phyloP scores from a whole-genome alignment of 352 stramenopile genomes.

The Globisporangium cylindrosporum region DNA sequence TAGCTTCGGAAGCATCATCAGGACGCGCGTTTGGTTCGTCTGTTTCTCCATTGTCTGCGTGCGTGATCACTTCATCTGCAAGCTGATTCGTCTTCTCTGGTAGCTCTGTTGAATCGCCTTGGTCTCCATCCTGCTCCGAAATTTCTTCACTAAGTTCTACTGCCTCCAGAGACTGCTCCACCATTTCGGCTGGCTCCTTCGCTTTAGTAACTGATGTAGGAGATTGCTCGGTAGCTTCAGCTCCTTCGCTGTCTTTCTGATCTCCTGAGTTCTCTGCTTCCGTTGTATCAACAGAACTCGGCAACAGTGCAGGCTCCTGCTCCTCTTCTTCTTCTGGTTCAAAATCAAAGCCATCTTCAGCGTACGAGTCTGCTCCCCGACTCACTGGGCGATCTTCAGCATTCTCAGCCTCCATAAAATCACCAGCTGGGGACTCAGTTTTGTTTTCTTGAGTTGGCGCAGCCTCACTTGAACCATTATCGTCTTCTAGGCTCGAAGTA shows the following conservation, averaged over 20 bases:
- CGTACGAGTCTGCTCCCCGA: constrained; percentile 15
- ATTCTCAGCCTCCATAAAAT: background rate
- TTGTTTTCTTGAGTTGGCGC: background rate
- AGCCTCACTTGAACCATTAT: background rate
- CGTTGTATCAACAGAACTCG: background rate
- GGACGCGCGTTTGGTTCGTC: background rate
- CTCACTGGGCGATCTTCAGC: constrained; percentile 10
- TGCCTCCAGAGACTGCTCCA: background rate
- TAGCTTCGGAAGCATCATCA: background rate
- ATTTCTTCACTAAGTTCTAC: background rate
- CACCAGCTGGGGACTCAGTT: background rate
- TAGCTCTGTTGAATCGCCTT: background rate
- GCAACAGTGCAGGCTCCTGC: background rate
- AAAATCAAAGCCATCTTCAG: constrained; percentile 16
- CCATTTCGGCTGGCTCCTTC: background rate
- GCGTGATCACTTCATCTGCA: background rate
- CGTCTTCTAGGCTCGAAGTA: background rate
- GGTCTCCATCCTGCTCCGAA: background rate
- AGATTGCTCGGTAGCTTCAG: background rate
- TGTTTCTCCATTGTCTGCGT: background rate
- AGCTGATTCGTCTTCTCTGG: background rate
- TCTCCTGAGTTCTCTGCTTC: background rate
- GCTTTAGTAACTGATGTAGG: background rate
- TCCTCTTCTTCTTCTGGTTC: constrained; percentile 4
- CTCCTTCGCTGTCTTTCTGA: background rate